Evolutionary conservation across 2,329 filamentous ascomycete species (phyloP), one percentile per base, ranked within the genome.

Genomic region (Cercospora brassicicola): DNA sequence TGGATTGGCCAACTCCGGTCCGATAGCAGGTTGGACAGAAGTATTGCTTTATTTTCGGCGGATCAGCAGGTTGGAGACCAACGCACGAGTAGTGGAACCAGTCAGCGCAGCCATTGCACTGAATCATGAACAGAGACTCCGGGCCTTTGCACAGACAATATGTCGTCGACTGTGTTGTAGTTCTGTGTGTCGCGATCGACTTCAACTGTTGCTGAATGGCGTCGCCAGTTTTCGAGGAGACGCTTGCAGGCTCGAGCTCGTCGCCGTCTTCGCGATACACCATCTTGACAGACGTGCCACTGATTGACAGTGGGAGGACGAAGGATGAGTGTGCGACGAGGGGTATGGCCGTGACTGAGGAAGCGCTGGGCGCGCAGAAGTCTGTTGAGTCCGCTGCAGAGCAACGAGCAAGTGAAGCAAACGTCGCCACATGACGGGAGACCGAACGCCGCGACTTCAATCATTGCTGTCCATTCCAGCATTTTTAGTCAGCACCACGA

Each of bases 41-140:
- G 78, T 85, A 86, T 69, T 87, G 90, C 78, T 92, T 89, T 69
- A 93, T 89, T 64, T 92, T 83, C 69, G 92, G 89, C 71, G 89
- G 89, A 68, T 91, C 85, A 57, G 87, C 84, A 81, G 93, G 91
- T 73, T 86, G 84, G 76, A 97, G 89, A 73, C 91, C 85, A 75
- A 97, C 90, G 78, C 94, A 97, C 77, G 91, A 90, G 59, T 93
- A 93, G 78, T 97, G 94, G 76, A 93, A 97, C 94, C 94, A 97
- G 81, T 97, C 94, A 74, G 97, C 92, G 79, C 94, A 97, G 18
- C 88, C 90, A 78, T 97, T 94, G 78, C 94, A 97, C 53, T 88
- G 91, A 77, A 97, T 97, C 94, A 97, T 97, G 90, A 93, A 96
- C 78, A 96, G 93, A 77, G 95, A 93, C 78, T 97, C 93, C 0